These are phyloP conservation scores for Theileria annulata DNA, from an alignment of 169 alveolate species.

Conservation along the genomic window DNA sequence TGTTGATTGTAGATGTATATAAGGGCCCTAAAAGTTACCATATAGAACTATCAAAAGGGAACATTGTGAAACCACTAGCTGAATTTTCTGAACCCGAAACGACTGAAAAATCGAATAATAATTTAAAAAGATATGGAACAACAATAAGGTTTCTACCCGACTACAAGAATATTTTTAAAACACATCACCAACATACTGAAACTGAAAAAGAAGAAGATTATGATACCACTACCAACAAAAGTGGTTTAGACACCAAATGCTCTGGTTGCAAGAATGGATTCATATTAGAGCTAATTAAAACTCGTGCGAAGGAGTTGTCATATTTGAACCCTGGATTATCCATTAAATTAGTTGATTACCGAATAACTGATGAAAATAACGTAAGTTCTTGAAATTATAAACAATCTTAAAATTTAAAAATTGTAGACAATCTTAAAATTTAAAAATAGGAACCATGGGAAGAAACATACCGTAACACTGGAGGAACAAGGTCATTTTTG, in stretches of 20 bases:
- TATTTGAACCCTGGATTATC: conserved; percentile 60
- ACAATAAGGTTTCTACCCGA: conserved; percentile 58
- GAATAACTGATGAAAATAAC: conserved; percentile 26
- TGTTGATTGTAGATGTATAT: conserved; percentile 73
- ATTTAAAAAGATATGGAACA: conserved; percentile 41
- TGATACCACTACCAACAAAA: not conserved
- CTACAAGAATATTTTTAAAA: conserved; percentile 42
- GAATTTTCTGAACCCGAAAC: conserved; percentile 21
- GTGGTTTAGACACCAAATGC: conserved; percentile 17
- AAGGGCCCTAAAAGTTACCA: conserved; percentile 62
- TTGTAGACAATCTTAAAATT: not conserved
- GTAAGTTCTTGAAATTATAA: conserved; percentile 15
- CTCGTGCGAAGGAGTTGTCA: conserved; percentile 59
- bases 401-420: not conserved
- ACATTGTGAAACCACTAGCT: conserved; percentile 51
- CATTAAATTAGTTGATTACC: conserved; percentile 46
- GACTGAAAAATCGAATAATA: conserved; percentile 4
- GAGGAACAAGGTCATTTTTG: conserved; percentile 62
- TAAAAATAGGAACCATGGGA: conserved; percentile 22
- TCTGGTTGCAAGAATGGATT: conserved; percentile 48
- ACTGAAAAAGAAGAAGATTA: not conserved
- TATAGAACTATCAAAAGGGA: conserved; percentile 72
- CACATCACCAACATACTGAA: conserved; percentile 53
- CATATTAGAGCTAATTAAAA: conserved; percentile 32
- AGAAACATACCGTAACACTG: conserved; percentile 49